Evolutionary conservation across 2,329 filamentous ascomycete species (phyloP), one percentile per base, ranked within the genome.

Genomic region (Aphanocladium album): DNA sequence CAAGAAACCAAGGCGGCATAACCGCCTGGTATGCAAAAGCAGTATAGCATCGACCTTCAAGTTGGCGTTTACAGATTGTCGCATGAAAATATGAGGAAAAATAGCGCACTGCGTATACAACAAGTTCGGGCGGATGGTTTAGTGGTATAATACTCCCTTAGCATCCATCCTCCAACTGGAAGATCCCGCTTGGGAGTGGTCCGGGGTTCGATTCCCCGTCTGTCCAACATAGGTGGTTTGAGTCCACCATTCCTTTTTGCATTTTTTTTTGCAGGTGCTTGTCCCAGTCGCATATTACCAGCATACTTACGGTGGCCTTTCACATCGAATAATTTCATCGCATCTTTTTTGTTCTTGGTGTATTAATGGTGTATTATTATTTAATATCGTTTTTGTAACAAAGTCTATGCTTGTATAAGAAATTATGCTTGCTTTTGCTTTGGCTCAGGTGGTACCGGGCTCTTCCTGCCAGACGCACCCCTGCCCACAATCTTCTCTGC

Each of bases 401-500:
- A 8, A 39, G 27, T 16, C 27, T 27, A 27, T 46, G 14, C 23
- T 37, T 27, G 19, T 57, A 46, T 35, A 37, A 19, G 23, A 14
- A 23, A 3, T 41, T 33, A 45, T 33, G 23, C 39, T n/a, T 51
- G 35, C 25, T 43, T 49, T 25, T 51, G 35, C 47, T 52, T 59
- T 25, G 21, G 37, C 25, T 59, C 47, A 9, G 45, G 45, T 2
- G 47, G 56, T n/a, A 23, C 50, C 19, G 68, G 71, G 60, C 69
- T 74, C 67, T 70, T 71, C 2, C 66, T 63, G 47, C 69, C 50
- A 5, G 50, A 56, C 2, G 63, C 65, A 35, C 73, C 71, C 66
- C 75, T 80, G 19, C 80, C 80, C 16, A 79, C 80, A 71, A 83
- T 83, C 69, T 80, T 81, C 71, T 83, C 80, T 6, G 79, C 78